Base-by-base conservation (phyloP, 2,329 filamentous ascomycete genomes). In the Pseudogymnoascus sp. region DNA sequence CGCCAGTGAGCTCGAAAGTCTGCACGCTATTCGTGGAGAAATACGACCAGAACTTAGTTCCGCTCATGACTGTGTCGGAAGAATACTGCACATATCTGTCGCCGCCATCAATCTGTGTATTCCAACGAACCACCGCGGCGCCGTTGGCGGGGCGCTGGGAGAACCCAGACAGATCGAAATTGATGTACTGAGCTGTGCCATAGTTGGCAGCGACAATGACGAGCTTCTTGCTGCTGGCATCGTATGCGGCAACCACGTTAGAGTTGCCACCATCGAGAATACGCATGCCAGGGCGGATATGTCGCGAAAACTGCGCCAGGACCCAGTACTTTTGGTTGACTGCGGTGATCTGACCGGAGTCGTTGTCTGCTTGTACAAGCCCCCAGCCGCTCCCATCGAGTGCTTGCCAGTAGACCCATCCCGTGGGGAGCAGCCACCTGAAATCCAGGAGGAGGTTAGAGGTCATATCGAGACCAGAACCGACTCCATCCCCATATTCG, bases 371-470 rank as follows among this genome's bases (percentile, higher is more conserved):
- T 11, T 74, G 72, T 55, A 79, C 70, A 5, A 79, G 65, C 0
- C 77, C 77, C 77, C 76, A 79, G 12, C 76, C 76, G 9, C 71
- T 69, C 8, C 70, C 72, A 63, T 79, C 77, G 12, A 78, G 66
- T 5, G 72, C 73, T 66, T 78, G 77, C 76, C 77, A 79, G 67
- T 78, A 78, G n/a, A 76, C 72, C 77, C 77, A 79, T 7, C 72
- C 77, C 0, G 73, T 77, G 1, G 76, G 77, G 60, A 71, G 72
- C 28, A 79, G 69, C 72, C 71, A 76, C 38, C 69, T 67, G 60
- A 79, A 72, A 68, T 79, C 77, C 8, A 78, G 71, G 31, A 78
- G 64, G 45, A 78, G 65, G 62, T 77, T 76, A 59, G 68, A 72
- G 7, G 68, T 74, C 8, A 79, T n/a, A 55, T 55, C 8, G 16